Evolutionary conservation across 805 yeast genomes (phyloP).

Genomic region (Hanseniaspora pseudoguilliermondii): DNA sequence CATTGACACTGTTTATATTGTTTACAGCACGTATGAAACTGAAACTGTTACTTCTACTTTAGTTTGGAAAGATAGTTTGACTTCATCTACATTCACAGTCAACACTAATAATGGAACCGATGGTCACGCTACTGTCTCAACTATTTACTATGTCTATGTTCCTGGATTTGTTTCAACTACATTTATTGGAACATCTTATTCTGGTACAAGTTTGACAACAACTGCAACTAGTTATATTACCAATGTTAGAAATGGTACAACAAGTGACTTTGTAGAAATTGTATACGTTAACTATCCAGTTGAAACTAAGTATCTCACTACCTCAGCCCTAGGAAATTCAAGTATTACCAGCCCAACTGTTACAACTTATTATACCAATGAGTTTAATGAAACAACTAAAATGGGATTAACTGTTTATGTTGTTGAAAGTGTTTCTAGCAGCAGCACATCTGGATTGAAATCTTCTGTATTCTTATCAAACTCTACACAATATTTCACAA

Average conservation of each 20-base stretch:
- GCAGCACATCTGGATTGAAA: not conserved
- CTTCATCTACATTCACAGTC: constrained; percentile 2
- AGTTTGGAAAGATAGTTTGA: constrained; percentile 12
- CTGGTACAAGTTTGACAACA: not conserved
- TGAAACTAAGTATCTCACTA: not conserved
- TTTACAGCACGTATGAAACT: not conserved
- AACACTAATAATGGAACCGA: constrained; percentile 14
- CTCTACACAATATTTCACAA: not conserved
- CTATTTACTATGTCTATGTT: constrained; percentile 16
- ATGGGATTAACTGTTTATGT: not conserved
- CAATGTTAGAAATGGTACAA: not conserved
- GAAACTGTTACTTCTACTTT: not conserved
- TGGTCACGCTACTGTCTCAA: constrained; percentile 15
- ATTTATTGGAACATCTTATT: constrained; percentile 3
- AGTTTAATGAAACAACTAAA: not conserved
- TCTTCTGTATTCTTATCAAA: not conserved
- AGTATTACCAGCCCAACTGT: not conserved
- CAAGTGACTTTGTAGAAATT: not conserved
- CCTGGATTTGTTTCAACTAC: constrained; percentile 12
- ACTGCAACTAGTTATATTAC: constrained; percentile 2
- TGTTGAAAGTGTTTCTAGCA: not conserved
- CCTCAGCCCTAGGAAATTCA: not conserved
- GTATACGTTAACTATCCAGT: not conserved
- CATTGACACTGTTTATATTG: constrained; percentile 6
- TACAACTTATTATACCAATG: not conserved